A percentile compares a stretch with the other conserved stretches of the same genome.
Evolutionary conservation across 2,329 filamentous ascomycete genomes (phyloP).

Genomic region (Colletotrichum sp.): DNA sequence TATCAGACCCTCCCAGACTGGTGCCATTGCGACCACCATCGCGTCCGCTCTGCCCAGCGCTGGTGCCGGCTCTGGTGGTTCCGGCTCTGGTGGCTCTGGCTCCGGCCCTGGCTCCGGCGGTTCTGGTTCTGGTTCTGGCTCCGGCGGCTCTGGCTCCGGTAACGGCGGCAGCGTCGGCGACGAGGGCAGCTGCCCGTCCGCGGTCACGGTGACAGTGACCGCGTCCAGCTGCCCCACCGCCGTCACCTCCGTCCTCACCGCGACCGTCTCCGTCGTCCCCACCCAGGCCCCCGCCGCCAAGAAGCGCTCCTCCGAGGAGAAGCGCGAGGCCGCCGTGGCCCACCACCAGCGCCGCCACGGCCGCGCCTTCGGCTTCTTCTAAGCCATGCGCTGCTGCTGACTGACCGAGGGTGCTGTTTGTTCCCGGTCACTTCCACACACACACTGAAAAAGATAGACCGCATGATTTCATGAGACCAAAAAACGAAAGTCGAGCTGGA

Average conservation of each 20-base stretch:
- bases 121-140: not conserved
- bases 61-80: not conserved
- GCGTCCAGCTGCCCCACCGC: not conserved
- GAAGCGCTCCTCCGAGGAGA: not conserved
- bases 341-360: constrained; percentile 1
- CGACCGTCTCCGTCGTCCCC: constrained; percentile 20
- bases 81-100: not conserved
- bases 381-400: not conserved
- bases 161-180: not conserved
- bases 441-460: not conserved
- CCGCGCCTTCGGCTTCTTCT: not conserved
- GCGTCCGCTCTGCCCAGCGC: constrained; percentile 5
- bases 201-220: constrained; percentile 17
- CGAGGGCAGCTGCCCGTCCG: constrained; percentile 1
- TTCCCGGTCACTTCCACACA: too few relatives aligned
- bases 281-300: not conserved
- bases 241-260: constrained; percentile 13
- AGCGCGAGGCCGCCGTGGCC: not conserved
- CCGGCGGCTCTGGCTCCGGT: not conserved
- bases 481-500: not conserved
- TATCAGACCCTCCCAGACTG: constrained; percentile 12
- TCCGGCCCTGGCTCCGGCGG: not conserved
- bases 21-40: constrained; percentile 1
- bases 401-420: too few relatives aligned
- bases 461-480: not conserved